Evolutionary conservation across 73 alveolate genomes (phyloP).

Genomic region (Diophrys sp.): DNA sequence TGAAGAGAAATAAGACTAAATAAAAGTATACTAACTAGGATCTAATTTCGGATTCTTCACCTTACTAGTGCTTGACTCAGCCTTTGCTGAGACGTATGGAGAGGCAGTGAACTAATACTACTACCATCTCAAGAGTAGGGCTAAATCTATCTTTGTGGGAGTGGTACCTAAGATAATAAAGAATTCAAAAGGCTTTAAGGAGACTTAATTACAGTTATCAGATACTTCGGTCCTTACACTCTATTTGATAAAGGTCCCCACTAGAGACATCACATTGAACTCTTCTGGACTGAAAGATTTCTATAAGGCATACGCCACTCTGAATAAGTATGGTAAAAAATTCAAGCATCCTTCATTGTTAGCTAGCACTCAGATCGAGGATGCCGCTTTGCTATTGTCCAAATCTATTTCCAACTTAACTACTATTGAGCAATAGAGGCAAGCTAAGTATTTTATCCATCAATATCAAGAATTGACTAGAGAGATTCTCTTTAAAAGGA

Average conservation of each 20-base stretch:
- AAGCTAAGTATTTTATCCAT: background rate
- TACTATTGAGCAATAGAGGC: background rate
- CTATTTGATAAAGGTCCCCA: background rate
- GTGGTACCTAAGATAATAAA: background rate
- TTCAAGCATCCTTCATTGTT: background rate
- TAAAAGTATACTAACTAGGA: no score
- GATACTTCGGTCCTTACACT: background rate
- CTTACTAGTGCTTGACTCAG: background rate
- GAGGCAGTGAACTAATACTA: background rate
- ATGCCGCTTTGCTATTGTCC: background rate
- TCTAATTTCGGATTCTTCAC: background rate
- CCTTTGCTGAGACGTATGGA: background rate
- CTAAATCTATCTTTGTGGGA: background rate
- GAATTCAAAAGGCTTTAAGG: background rate
- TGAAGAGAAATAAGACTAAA: background rate
- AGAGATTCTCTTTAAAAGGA: background rate
- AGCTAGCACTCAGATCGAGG: background rate
- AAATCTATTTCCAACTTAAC: background rate
- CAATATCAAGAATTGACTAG: background rate
- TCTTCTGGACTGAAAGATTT: background rate
- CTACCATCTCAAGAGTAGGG: background rate
- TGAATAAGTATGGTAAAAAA: no score
- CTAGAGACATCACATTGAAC: background rate
- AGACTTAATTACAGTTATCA: background rate
- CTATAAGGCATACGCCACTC: background rate